phyloP scores from a whole-genome alignment of 371 early-diverging fungal genomes.

The Dinochytrium kinnereticum region DNA sequence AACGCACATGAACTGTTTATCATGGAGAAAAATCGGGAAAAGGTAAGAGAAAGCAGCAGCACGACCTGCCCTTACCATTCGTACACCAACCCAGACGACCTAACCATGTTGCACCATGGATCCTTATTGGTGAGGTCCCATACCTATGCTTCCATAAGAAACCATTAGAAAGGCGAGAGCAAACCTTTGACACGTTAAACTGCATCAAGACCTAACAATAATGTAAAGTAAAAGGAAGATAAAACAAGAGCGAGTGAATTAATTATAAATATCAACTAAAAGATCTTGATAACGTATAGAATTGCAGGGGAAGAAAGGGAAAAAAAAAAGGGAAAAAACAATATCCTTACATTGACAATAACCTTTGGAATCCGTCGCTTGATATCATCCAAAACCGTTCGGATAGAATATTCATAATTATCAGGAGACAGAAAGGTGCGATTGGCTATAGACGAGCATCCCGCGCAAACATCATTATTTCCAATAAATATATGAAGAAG shows the following conservation, averaged over 20 bases:
- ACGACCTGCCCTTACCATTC: slow-evolving; percentile 33
- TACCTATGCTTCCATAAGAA: slow-evolving; percentile 1
- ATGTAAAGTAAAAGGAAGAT: neutral
- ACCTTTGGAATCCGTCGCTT: slow-evolving; percentile 23
- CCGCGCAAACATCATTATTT: slow-evolving; percentile 67
- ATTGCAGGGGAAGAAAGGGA: no score
- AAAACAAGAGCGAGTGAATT: neutral
- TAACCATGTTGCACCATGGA: slow-evolving; percentile 20
- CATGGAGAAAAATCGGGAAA: neutral
- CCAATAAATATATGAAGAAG: slow-evolving; percentile 69
- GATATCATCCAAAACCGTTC: slow-evolving; percentile 10
- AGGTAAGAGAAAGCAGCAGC: neutral
- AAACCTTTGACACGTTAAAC: slow-evolving; percentile 40
- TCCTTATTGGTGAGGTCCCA: slow-evolving; percentile 26
- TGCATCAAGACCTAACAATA: neutral
- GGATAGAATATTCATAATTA: slow-evolving; percentile 18
- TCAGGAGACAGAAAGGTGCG: slow-evolving; percentile 22
- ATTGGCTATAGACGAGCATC: slow-evolving; percentile 16
- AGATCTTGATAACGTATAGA: no score
- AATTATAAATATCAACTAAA: no score
- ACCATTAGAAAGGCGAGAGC: neutral
- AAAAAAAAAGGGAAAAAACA: no score
- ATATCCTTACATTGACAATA: slow-evolving; percentile 33
- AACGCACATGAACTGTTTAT: slow-evolving; percentile 29
- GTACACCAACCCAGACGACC: slow-evolving; percentile 24